Conservation (phyloP, 2,329 filamentous ascomycete genomes). For the Blastomyces silverae region DNA sequence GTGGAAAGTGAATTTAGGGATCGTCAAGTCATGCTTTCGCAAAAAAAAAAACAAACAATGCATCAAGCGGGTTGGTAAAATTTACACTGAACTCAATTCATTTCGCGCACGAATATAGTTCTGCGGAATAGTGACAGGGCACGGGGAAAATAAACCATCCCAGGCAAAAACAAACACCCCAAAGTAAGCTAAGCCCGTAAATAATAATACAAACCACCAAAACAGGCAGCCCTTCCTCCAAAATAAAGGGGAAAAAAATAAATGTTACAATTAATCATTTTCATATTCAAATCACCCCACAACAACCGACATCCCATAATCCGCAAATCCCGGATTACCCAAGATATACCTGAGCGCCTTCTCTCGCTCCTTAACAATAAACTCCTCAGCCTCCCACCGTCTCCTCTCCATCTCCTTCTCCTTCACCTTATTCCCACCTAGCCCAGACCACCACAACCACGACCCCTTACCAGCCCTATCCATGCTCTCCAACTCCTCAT, state of each 20-base stretch:
- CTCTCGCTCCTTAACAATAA: slow-evolving; percentile 35
- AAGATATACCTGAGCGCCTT: slow-evolving; percentile 23
- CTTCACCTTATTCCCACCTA: slow-evolving; percentile 27
- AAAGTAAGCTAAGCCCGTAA: not conserved
- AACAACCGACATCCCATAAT: slow-evolving; percentile 12
- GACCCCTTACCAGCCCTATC: slow-evolving; percentile 27
- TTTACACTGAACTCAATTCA: not conserved
- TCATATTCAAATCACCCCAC: slow-evolving; percentile 3
- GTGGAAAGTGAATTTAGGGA: too few species aligned
- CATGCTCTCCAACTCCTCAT: slow-evolving; percentile 33
- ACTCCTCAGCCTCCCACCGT: slow-evolving; percentile 38
- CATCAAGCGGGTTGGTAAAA: not conserved
- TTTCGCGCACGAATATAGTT: not conserved
- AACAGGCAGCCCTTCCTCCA: not conserved
- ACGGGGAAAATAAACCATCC: too few species aligned
- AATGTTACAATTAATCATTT: not conserved
- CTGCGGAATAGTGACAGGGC: not conserved
- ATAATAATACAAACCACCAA: not conserved
- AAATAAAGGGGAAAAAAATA: not conserved
- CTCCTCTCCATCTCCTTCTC: slow-evolving; percentile 30
- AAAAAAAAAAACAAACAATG: too few species aligned
- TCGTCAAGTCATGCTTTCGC: too few species aligned
- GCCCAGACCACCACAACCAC: slow-evolving; percentile 36
- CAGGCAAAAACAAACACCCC: not conserved
- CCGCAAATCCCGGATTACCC: slow-evolving; percentile 15